Conservation (phyloP, 2,329 filamentous ascomycete species). For the Fusarium sp. region DNA sequence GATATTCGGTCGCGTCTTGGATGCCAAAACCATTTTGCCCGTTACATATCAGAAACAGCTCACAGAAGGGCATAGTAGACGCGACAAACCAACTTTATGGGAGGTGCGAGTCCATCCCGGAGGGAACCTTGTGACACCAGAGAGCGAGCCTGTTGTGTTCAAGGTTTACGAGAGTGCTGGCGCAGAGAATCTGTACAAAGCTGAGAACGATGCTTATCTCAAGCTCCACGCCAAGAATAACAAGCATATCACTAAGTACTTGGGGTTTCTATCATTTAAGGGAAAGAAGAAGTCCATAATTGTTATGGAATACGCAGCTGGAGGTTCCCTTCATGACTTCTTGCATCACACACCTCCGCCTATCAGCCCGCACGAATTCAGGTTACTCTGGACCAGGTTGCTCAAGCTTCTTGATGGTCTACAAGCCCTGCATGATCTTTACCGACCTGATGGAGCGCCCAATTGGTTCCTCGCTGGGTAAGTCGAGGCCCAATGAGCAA, state of each 20-base stretch:
- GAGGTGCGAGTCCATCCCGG: not conserved
- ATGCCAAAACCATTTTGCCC: not conserved
- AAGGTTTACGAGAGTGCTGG: constrained; percentile 10
- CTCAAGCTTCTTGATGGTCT: constrained; percentile 9
- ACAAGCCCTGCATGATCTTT: not conserved
- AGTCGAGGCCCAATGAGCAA: no score
- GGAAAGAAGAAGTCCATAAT: not conserved
- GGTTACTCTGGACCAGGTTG: not conserved
- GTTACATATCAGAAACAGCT: not conserved
- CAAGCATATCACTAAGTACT: not conserved
- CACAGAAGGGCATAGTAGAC: not conserved
- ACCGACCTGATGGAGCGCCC: no score
- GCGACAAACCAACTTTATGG: not conserved
- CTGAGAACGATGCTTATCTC: constrained; percentile 1
- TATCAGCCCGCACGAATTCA: not conserved
- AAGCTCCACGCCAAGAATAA: not conserved
- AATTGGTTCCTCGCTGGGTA: no score
- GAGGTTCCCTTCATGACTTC: constrained; percentile 13
- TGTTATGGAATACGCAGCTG: constrained; percentile 11
- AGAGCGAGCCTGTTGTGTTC: constrained; percentile 19
- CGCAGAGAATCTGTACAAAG: not conserved
- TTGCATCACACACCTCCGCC: not conserved
- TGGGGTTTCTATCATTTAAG: constrained; percentile 12
- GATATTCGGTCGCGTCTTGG: not conserved
- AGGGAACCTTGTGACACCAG: not conserved